phyloP scores from a whole-genome alignment of 2,329 filamentous ascomycete genomes.

The Leptographium procerum region DNA sequence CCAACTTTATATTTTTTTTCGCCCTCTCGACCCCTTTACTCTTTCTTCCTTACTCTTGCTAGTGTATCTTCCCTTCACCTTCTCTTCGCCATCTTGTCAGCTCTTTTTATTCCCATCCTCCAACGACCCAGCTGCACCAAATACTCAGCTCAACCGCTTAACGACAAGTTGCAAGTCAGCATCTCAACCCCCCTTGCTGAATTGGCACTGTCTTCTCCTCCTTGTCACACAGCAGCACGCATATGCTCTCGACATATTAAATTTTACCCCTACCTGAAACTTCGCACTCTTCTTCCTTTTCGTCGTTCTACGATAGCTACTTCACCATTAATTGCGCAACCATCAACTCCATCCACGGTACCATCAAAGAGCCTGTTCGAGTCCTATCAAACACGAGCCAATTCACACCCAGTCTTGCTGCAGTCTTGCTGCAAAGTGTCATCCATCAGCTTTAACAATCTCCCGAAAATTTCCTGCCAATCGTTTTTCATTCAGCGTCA shows the following conservation, averaged over 20 bases:
- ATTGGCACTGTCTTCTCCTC: background rate
- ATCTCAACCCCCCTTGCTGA: background rate
- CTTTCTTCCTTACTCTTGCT: background rate
- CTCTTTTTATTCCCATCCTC: background rate
- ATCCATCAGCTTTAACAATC: background rate
- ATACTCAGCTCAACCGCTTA: background rate
- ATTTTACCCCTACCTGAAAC: background rate
- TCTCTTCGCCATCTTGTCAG: background rate
- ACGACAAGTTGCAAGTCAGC: background rate
- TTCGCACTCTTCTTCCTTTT: background rate
- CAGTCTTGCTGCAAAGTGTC: background rate
- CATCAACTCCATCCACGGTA: background rate
- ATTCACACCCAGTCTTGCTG: background rate
- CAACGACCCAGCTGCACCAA: background rate
- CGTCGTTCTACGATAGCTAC: background rate
- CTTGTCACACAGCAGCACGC: background rate
- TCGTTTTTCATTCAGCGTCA: background rate
- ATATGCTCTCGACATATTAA: background rate
- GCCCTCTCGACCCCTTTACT: background rate
- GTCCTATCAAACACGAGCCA: background rate
- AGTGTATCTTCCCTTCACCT: background rate
- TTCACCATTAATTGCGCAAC: background rate
- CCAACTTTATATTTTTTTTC: background rate
- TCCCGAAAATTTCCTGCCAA: background rate
- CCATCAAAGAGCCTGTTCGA: background rate